A percentile compares a stretch with the other conserved stretches of the same genome.
These are phyloP conservation scores for Peronospora belbahrii DNA, from an alignment of 352 stramenopile species.

Conservation along the genomic window DNA sequence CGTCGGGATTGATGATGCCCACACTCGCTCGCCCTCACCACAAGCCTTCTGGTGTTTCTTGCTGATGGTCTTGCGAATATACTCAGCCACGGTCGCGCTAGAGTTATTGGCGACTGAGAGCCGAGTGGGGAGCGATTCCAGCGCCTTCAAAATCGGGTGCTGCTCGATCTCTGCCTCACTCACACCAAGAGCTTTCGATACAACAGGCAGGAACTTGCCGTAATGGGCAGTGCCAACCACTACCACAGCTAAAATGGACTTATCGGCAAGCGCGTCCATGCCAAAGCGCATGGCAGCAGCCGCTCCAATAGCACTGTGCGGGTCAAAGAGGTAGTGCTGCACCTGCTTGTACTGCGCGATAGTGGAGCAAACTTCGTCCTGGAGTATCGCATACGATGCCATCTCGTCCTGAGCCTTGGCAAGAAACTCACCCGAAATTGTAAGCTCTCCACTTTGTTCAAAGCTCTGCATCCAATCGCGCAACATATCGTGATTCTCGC, in stretches of 20 bases:
- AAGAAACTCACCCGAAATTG: constrained; percentile 86
- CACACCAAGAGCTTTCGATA: constrained; percentile 83
- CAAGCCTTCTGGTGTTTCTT: constrained; percentile 22
- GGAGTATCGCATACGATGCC: constrained; percentile 80
- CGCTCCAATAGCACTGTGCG: constrained; percentile 94
- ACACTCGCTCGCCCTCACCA: constrained; percentile 10
- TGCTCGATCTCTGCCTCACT: constrained; percentile 54
- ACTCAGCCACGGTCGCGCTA: constrained; percentile 42
- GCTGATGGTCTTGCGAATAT: constrained; percentile 39
- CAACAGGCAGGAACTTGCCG: constrained; percentile 95
- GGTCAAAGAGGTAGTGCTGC: constrained; percentile 94
- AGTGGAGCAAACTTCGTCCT: constrained; percentile 85
- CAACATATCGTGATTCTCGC: constrained; percentile 89
- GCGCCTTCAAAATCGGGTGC: constrained; percentile 64
- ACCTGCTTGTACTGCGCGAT: constrained; percentile 90
- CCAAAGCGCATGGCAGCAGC: constrained; percentile 83
- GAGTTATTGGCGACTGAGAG: constrained; percentile 59
- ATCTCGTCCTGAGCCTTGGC: constrained; percentile 90
- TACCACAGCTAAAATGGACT: constrained; percentile 73
- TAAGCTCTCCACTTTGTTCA: constrained; percentile 92
- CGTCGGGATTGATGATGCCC: constrained; percentile 8
- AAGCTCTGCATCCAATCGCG: constrained; percentile 93
- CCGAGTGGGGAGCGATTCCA: constrained; percentile 64
- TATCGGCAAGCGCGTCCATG: constrained; percentile 47
- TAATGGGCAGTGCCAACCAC: constrained; percentile 96